Percentiles rank a stretch among this genome's conserved stretches.
These are phyloP conservation scores for Stenocarpella maydis DNA, from an alignment of 2,329 filamentous ascomycete genomes.

Conservation along the genomic window DNA sequence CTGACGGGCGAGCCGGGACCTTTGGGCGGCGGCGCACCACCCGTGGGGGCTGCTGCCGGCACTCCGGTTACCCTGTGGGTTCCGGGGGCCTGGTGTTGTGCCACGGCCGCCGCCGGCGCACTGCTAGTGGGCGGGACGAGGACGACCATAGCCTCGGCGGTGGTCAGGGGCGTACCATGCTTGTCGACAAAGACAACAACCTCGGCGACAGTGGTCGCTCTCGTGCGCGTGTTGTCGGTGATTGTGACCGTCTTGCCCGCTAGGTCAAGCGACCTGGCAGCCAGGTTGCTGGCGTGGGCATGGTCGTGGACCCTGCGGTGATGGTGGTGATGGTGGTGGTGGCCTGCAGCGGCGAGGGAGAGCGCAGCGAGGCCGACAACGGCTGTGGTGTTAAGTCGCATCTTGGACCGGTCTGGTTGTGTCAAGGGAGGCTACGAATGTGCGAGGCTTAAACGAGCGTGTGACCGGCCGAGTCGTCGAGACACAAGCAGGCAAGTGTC, in stretches of 20 bases:
- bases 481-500: background rate
- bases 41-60: background rate
- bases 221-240: constrained; percentile 48
- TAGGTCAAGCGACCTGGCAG: constrained; percentile 15
- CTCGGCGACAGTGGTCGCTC: constrained; percentile 53
- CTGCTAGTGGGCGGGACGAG: constrained; percentile 39
- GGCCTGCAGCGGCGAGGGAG: constrained; percentile 26
- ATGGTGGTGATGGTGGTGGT: constrained; percentile 26
- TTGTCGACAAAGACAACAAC: constrained; percentile 69
- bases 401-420: background rate
- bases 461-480: background rate
- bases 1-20: constrained; percentile 1
- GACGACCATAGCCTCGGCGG: constrained; percentile 48
- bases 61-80: background rate
- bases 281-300: constrained; percentile 19
- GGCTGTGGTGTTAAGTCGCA: constrained; percentile 18
- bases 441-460: constrained; percentile 11
- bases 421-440: constrained; percentile 14
- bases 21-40: background rate
- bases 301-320: constrained; percentile 28
- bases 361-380: constrained; percentile 21
- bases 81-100: background rate
- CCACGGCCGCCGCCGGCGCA: constrained; percentile 4
- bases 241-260: constrained; percentile 42
- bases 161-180: constrained; percentile 60